These are phyloP conservation scores for Verbascum thapsus DNA, from an alignment of 257 asterid species.

Conservation along the genomic window DNA sequence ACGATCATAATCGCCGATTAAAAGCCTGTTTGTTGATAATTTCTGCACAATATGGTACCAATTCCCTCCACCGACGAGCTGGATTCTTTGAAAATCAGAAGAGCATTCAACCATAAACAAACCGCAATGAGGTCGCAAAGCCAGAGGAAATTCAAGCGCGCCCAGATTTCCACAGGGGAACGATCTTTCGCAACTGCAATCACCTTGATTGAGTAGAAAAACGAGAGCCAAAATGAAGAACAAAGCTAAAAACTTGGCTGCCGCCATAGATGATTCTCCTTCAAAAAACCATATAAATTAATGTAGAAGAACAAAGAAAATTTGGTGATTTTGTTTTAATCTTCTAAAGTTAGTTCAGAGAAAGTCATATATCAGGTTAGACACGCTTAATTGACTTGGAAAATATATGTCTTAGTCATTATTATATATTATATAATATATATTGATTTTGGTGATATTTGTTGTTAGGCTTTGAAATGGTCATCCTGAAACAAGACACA, in stretches of 20 bases:
- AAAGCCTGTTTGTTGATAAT: not conserved
- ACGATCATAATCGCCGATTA: not conserved
- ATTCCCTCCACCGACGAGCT: not conserved
- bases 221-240: conserved; percentile 8
- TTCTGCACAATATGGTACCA: not conserved
- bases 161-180: conserved; percentile 27
- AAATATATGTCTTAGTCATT: too few relatives aligned
- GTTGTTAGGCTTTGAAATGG: too few relatives aligned
- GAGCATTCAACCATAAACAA: conserved; percentile 7
- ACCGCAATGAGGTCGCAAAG: conserved; percentile 24
- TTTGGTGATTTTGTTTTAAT: too few relatives aligned
- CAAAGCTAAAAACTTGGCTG: not conserved
- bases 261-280: too few relatives aligned
- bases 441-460: too few relatives aligned
- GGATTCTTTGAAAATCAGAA: conserved; percentile 9
- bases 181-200: not conserved
- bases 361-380: too few relatives aligned
- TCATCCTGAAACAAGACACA: too few relatives aligned
- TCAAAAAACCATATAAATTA: too few relatives aligned
- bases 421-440: too few relatives aligned
- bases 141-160: conserved; percentile 25
- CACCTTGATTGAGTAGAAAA: not conserved
- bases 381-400: too few relatives aligned
- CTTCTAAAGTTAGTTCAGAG: too few relatives aligned
- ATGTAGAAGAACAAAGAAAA: too few relatives aligned